A percentile compares a stretch with the other conserved stretches of the same genome.
Evolutionary conservation across 2,329 filamentous ascomycete species (phyloP).

Genomic region (Cercospora citrullina): DNA sequence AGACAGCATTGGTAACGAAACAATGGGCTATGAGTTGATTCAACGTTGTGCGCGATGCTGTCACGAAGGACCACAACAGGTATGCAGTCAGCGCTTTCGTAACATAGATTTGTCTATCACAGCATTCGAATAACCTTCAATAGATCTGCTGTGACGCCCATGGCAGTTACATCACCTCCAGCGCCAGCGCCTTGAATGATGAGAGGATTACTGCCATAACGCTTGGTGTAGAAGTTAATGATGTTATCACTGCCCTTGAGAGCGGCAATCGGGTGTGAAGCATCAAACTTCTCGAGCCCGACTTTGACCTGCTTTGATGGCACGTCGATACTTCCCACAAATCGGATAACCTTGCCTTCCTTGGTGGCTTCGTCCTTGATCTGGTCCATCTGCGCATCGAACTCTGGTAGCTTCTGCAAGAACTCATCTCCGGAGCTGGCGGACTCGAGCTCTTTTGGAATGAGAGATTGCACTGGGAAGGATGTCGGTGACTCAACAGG

Average conservation of each 20-base stretch:
- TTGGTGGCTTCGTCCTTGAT: constrained; percentile 81
- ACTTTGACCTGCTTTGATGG: constrained; percentile 81
- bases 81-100: neutral
- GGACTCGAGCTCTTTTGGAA: constrained; percentile 81
- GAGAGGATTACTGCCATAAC: constrained; percentile 86
- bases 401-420: constrained; percentile 73
- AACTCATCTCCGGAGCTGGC: constrained; percentile 81
- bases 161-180: constrained; percentile 92
- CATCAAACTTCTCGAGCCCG: constrained; percentile 79
- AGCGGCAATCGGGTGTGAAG: constrained; percentile 85
- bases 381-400: constrained; percentile 86
- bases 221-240: constrained; percentile 96
- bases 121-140: constrained; percentile 72
- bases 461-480: constrained; percentile 92
- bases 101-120: neutral
- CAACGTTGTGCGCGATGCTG: neutral
- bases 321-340: constrained; percentile 91
- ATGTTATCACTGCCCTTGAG: constrained; percentile 98
- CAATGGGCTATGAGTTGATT: neutral
- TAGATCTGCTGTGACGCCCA: constrained; percentile 93
- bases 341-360: constrained; percentile 88
- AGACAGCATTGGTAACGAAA: neutral
- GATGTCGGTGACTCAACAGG: constrained; percentile 78
- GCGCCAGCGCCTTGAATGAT: constrained; percentile 92
- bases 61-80: neutral